A percentile compares a stretch with the other conserved stretches of the same genome.
These are phyloP conservation scores for Laburnicola sp. DNA, from an alignment of 2,329 filamentous ascomycete genomes.

Conservation along the genomic window DNA sequence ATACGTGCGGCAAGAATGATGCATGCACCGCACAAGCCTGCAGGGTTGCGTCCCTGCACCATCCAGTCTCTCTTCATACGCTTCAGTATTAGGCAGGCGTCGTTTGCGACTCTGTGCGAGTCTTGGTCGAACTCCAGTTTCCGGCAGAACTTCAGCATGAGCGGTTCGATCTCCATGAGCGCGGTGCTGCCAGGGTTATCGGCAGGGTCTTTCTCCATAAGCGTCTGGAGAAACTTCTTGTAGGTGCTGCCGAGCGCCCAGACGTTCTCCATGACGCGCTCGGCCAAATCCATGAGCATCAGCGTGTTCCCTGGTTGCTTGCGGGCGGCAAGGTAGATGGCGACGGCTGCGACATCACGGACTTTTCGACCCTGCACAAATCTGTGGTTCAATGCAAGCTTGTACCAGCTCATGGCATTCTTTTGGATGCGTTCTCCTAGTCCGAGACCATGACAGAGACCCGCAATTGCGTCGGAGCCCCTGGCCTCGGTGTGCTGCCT, in stretches of 20 bases:
- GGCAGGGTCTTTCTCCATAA: constrained; percentile 64
- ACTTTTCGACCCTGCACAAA: constrained; percentile 72
- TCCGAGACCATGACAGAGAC: constrained; percentile 45
- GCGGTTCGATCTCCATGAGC: constrained; percentile 77
- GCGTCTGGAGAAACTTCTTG: constrained; percentile 72
- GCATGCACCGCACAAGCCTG: constrained; percentile 91
- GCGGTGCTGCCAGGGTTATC: constrained; percentile 48
- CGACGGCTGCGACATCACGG: constrained; percentile 84
- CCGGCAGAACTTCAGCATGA: constrained; percentile 87
- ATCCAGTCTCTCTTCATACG: constrained; percentile 99
- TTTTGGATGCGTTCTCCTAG: constrained; percentile 42
- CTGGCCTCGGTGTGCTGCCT: constrained; percentile 66
- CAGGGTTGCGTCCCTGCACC: constrained; percentile 88
- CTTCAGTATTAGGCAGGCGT: constrained; percentile 83
- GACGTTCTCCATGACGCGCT: constrained; percentile 81
- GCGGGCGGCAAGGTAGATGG: constrained; percentile 85
- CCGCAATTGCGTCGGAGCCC: constrained; percentile 50
- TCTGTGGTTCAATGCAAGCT: constrained; percentile 61
- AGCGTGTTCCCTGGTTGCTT: constrained; percentile 76
- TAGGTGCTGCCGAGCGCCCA: constrained; percentile 90
- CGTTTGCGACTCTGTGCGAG: constrained; percentile 81
- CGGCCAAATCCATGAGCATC: constrained; percentile 95
- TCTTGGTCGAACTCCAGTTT: constrained; percentile 87
- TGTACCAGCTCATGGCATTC: constrained; percentile 49
- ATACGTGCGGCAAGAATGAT: constrained; percentile 93